Conservation (phyloP, 202 grass and related monocot species). For the Carex arenaria region DNA sequence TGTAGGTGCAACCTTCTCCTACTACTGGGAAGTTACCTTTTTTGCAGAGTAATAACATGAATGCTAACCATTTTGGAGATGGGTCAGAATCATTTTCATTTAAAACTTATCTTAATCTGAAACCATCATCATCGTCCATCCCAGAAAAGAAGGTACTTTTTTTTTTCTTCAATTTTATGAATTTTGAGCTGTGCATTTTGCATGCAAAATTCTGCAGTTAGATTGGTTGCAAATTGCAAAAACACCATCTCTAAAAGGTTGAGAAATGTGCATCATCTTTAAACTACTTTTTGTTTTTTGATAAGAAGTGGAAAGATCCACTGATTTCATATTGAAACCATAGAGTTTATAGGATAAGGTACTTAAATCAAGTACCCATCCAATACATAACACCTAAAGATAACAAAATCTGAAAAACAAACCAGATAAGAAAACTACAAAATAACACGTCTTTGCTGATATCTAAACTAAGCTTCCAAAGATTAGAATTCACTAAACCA, state of each 20-base stretch:
- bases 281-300: neutral
- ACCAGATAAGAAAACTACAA: too few relatives aligned
- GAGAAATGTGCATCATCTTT: neutral
- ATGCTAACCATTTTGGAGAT: constrained; percentile 34
- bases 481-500: too few relatives aligned
- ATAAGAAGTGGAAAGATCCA: too few relatives aligned
- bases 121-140: constrained; percentile 33
- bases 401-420: too few relatives aligned
- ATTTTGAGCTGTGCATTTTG: neutral
- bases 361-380: too few relatives aligned
- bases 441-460: too few relatives aligned
- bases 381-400: too few relatives aligned
- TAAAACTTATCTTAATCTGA: constrained; percentile 48
- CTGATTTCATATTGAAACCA: too few relatives aligned
- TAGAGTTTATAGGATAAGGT: too few relatives aligned
- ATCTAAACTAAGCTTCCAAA: too few relatives aligned
- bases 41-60: constrained; percentile 33
- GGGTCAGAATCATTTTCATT: constrained; percentile 60
- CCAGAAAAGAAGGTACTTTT: constrained; percentile 52
- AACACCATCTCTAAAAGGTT: neutral
- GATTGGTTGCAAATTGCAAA: neutral
- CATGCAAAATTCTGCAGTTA: neutral
- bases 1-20: constrained; percentile 80
- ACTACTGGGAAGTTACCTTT: constrained; percentile 81
- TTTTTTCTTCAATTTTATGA: neutral